phyloP scores from a whole-genome alignment of 1,284 basidiomycete genomes.

The Xerocomus amazonicus region DNA sequence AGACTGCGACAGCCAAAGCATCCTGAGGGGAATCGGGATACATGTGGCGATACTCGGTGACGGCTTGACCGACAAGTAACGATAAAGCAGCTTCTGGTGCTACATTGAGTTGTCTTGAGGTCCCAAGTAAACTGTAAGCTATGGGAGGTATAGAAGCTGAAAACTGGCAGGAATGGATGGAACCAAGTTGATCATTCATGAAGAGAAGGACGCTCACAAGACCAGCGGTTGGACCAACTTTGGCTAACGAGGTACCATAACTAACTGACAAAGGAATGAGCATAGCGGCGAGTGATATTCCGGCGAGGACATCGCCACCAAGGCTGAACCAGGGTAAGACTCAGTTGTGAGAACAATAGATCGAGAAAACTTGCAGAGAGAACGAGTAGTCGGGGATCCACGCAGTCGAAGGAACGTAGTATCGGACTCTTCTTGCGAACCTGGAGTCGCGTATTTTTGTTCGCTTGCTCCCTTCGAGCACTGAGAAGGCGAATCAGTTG shows the following conservation, averaged over 20 bases:
- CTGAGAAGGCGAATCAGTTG: constrained; percentile 3
- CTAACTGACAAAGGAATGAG: constrained; percentile 91
- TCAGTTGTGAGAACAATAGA: background rate
- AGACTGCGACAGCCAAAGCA: constrained; percentile 58
- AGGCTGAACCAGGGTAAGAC: constrained; percentile 45
- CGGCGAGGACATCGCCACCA: constrained; percentile 79
- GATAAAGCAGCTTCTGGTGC: constrained; percentile 90
- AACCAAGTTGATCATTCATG: constrained; percentile 8
- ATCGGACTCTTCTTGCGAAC: constrained; percentile 41
- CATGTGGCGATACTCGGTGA: constrained; percentile 64
- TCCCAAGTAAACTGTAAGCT: constrained; percentile 83
- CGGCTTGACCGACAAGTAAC: constrained; percentile 84
- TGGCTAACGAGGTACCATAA: constrained; percentile 84
- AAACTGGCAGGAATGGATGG: constrained; percentile 42
- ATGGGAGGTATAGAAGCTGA: constrained; percentile 79
- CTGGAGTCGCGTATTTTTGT: constrained; percentile 25
- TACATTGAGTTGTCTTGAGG: constrained; percentile 77
- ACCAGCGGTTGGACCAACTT: constrained; percentile 77
- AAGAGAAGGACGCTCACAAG: constrained; percentile 52
- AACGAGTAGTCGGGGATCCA: constrained; percentile 86
- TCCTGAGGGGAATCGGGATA: constrained; percentile 47
- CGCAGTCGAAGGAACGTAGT: constrained; percentile 66
- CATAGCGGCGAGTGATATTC: constrained; percentile 84
- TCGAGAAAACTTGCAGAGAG: constrained; percentile 52
- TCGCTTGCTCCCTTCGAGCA: constrained; percentile 15